phyloP scores from a whole-genome alignment of 192 early-diverging fungal genomes.

The Lobosporangium transversale region DNA sequence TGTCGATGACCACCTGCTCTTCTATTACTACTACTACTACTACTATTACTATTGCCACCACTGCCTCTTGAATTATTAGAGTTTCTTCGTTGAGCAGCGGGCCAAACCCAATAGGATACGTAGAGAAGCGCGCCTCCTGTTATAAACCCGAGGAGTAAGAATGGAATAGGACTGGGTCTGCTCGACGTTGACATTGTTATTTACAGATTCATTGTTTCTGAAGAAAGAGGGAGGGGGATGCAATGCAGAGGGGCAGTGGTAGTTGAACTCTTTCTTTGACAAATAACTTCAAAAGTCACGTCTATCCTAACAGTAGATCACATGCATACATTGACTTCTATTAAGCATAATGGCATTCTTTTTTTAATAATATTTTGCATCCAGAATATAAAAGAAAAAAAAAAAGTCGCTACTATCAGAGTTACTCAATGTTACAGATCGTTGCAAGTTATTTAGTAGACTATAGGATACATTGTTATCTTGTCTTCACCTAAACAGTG shows the following conservation, averaged over 20 bases:
- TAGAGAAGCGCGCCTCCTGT: conserved; percentile 50
- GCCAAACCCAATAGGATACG: conserved; percentile 50
- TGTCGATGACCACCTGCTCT: conserved; percentile 1
- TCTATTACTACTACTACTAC: background rate
- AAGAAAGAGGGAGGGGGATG: background rate
- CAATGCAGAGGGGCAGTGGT: too few species aligned
- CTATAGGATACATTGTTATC: too few species aligned
- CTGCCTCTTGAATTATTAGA: conserved; percentile 8
- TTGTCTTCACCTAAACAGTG: too few species aligned
- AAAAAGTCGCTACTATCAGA: too few species aligned
- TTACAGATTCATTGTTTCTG: background rate
- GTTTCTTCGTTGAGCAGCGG: conserved; percentile 30
- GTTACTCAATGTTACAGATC: too few species aligned
- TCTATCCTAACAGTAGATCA: background rate
- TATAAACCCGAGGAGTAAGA: conserved; percentile 50
- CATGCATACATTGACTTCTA: background rate
- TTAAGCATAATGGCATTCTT: background rate
- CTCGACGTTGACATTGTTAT: conserved; percentile 9
- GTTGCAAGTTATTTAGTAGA: too few species aligned
- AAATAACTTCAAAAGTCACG: too few species aligned
- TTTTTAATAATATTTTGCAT: too few species aligned
- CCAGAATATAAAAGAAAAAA: background rate
- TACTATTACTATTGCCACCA: too few species aligned
- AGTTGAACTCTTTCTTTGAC: too few species aligned
- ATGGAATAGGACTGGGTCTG: conserved; percentile 31